Conservation (phyloP, 352 stramenopile species). For the Phytophthora lateralis region DNA sequence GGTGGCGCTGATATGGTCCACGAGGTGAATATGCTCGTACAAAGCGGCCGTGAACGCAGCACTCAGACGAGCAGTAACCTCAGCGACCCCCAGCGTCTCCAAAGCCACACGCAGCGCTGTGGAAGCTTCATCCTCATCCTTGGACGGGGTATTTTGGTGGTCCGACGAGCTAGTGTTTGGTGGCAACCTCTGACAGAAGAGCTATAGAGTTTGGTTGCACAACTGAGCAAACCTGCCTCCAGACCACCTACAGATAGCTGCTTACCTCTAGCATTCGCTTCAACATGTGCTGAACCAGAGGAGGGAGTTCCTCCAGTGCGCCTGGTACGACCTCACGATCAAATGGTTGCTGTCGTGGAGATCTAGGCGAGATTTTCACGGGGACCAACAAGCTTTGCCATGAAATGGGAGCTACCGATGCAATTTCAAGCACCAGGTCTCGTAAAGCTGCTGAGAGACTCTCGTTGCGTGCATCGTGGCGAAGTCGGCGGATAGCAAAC, state of each 20-base stretch:
- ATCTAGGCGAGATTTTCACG: conserved; percentile 13
- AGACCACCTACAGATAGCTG: not conserved
- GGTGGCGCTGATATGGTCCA: conserved; percentile 14
- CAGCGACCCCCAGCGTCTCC: conserved; percentile 14
- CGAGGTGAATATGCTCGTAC: conserved; percentile 45
- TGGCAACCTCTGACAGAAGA: conserved; percentile 18
- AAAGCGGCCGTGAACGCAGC: conserved; percentile 45
- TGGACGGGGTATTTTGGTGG: not conserved
- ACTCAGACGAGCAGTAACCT: conserved; percentile 34
- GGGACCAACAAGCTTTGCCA: conserved; percentile 34
- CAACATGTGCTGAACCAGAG: conserved; percentile 21
- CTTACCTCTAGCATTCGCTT: conserved; percentile 25
- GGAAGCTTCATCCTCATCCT: not conserved
- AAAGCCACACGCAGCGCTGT: conserved; percentile 1
- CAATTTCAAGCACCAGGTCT: conserved; percentile 42
- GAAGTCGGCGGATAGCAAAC: conserved; percentile 57
- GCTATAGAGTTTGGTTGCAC: conserved; percentile 7
- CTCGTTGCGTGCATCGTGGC: conserved; percentile 29
- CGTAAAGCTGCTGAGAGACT: conserved; percentile 30
- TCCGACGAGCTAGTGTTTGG: not conserved
- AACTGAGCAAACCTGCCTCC: not conserved
- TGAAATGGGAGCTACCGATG: conserved; percentile 35
- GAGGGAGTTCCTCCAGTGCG: conserved; percentile 12
- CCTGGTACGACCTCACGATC: conserved; percentile 7
- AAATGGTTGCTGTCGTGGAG: conserved; percentile 14